Evolutionary conservation across 1,139 yeast genomes (phyloP).

Genomic region (Komagataea norvegica): DNA sequence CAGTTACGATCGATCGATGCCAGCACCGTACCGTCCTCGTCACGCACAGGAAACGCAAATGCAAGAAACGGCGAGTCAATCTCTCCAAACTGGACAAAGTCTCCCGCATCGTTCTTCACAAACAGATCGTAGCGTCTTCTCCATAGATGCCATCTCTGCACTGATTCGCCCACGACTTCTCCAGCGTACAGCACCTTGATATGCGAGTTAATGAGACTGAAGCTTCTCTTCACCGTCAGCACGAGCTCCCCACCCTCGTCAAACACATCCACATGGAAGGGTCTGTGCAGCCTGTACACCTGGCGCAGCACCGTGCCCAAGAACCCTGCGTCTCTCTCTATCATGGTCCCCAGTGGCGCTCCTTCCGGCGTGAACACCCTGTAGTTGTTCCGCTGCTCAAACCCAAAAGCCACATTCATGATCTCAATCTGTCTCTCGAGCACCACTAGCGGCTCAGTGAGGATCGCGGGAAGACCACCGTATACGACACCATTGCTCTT

Average conservation of each 20-base stretch:
- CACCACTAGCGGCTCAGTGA: slow-evolving; percentile 77
- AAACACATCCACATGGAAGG: slow-evolving; percentile 76
- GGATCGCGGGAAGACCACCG: slow-evolving; percentile 27
- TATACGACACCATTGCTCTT: not conserved
- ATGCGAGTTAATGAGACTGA: slow-evolving; percentile 83
- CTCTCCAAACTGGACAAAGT: slow-evolving; percentile 49
- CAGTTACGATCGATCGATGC: slow-evolving; percentile 88
- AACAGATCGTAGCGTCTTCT: slow-evolving; percentile 81
- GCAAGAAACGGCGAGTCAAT: slow-evolving; percentile 85
- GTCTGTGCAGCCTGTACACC: slow-evolving; percentile 75
- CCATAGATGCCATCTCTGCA: slow-evolving; percentile 95
- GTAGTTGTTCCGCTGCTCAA: slow-evolving; percentile 86
- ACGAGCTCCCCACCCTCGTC: slow-evolving; percentile 67
- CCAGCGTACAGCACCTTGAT: slow-evolving; percentile 58
- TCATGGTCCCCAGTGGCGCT: slow-evolving; percentile 70
- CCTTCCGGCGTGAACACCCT: slow-evolving; percentile 71
- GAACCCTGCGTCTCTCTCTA: slow-evolving; percentile 73
- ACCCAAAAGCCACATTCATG: slow-evolving; percentile 81
- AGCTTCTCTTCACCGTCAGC: slow-evolving; percentile 72
- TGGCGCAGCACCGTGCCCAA: slow-evolving; percentile 72
- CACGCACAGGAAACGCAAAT: slow-evolving; percentile 75
- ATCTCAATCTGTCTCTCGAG: slow-evolving; percentile 84
- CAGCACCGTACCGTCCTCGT: slow-evolving; percentile 50
- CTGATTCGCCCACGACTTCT: slow-evolving; percentile 68
- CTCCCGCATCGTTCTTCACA: slow-evolving; percentile 32